phyloP scores from a whole-genome alignment of 2,329 filamentous ascomycete species.

The Aspergillus pseudonomiae region DNA sequence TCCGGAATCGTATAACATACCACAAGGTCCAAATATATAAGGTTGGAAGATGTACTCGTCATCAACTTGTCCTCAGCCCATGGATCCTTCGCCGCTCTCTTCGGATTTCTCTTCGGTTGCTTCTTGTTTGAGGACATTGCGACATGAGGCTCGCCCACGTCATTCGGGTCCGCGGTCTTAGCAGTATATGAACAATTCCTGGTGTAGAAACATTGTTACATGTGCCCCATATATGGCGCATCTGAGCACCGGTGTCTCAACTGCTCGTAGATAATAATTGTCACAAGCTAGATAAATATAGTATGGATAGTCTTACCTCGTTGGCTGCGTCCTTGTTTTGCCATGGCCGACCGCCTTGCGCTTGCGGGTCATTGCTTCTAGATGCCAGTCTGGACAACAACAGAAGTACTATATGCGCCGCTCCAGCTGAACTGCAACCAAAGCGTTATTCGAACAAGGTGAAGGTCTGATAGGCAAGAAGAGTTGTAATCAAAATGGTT shows the following conservation, averaged over 20 bases:
- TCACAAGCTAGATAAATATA: neutral
- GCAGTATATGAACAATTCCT: conserved; percentile 28
- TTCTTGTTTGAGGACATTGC: conserved; percentile 34
- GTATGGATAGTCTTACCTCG: conserved; percentile 22
- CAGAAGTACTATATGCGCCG: conserved; percentile 14
- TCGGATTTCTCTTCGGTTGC: conserved; percentile 34
- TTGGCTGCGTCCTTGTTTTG: conserved; percentile 27
- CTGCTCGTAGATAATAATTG: neutral
- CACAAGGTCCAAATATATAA: conserved; percentile 42
- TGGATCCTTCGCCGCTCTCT: conserved; percentile 36
- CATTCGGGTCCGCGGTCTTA: conserved; percentile 30
- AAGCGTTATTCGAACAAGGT: conserved; percentile 4
- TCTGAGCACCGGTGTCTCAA: neutral
- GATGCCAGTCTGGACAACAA: conserved; percentile 9
- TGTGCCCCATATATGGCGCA: neutral
- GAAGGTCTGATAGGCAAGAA: neutral
- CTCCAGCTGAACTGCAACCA: conserved; percentile 2
- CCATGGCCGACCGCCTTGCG: conserved; percentile 39
- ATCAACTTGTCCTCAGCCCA: conserved; percentile 44
- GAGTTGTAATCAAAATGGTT: conserved; percentile 62
- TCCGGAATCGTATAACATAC: conserved; percentile 28
- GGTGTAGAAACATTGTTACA: conserved; percentile 22
- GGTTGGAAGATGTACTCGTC: conserved; percentile 41
- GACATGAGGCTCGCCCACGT: conserved; percentile 25
- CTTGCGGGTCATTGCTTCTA: conserved; percentile 36